Conservation (phyloP, 768 basidiomycete species). For the Kwoniella sp. region DNA sequence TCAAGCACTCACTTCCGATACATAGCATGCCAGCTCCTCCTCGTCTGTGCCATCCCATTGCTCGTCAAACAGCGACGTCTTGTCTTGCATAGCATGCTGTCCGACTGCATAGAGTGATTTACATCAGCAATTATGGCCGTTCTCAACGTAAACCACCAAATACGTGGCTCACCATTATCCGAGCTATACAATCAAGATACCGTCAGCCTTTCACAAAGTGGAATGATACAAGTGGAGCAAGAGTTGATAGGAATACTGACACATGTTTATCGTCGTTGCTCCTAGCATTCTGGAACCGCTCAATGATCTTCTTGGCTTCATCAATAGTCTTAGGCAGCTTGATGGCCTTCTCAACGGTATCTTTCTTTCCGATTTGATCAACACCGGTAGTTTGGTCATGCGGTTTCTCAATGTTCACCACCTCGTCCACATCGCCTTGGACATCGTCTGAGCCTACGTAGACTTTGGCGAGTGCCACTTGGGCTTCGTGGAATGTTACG, state of each 20-base stretch:
- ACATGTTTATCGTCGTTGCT: conserved; percentile 49
- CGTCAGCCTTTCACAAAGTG: not conserved
- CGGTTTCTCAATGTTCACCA: conserved; percentile 64
- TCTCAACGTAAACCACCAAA: conserved; percentile 4
- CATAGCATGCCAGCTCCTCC: conserved; percentile 78
- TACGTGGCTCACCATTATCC: conserved; percentile 41
- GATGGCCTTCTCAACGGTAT: conserved; percentile 64
- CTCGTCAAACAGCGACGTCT: conserved; percentile 69
- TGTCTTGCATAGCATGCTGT: conserved; percentile 74
- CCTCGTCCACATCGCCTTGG: conserved; percentile 61
- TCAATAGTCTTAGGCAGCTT: conserved; percentile 67
- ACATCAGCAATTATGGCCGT: not conserved
- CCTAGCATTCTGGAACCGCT: conserved; percentile 71
- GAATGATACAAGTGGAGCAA: not conserved
- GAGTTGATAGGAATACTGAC: conserved; percentile 22
- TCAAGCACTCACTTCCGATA: conserved; percentile 58
- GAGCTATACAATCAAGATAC: conserved; percentile 20
- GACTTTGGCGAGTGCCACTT: conserved; percentile 67
- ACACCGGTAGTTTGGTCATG: conserved; percentile 59
- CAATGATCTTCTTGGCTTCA: conserved; percentile 70
- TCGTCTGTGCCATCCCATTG: conserved; percentile 79
- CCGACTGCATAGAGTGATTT: conserved; percentile 59
- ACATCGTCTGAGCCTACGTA: conserved; percentile 52
- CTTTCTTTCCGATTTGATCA: conserved; percentile 63
- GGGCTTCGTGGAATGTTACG: conserved; percentile 79